Base-by-base conservation (phyloP, 805 yeast species). In the Zygoascus biomembranicola region DNA sequence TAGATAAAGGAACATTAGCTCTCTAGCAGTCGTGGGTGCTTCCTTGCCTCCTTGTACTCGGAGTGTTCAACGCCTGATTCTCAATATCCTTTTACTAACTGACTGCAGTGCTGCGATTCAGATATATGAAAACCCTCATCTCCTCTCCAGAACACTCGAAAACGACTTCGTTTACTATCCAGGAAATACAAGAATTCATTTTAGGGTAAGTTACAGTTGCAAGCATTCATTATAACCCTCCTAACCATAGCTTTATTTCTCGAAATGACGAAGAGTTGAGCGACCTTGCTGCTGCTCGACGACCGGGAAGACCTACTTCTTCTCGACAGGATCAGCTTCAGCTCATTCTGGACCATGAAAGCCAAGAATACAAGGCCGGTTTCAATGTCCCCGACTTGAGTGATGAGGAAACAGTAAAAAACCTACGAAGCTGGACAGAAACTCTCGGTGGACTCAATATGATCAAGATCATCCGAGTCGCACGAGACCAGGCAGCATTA, bases 301-400 rank as follows among this genome's bases (percentile, higher is more conserved):
- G 96, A 65, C 81, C 90, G n/a, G 95, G 95, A 16, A 78, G 98
- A 71, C 96, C 99, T 9, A 77, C 87, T 16, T 69, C 86, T 5
- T 79, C 78, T 56, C 81, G 81, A 64, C 96, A 88, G 62, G 82
- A 81, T 59, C 62, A 79, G 20, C 67, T 90, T 54, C 85, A 86
- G 60, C 78, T 77, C 58, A 79, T 79, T 63, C 74, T 75, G 47
- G 81, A 84, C 51, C 70, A 76, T 48, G 97, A 90, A 53, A 50
- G 63, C 41, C 77, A 78, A 43, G 80, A 85, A 53, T 89, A 78
- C 61, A 73, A 69, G 19, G 76, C 87, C 0, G 99, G 99, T 0
- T 79, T 77, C 59, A 55, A 57, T 48, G 73, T 85, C 4, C 97
- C 97, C 1, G 90, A 89, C 66, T 67, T 92, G 57, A 72, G 82